Evolutionary conservation across 2,329 filamentous ascomycete species (phyloP).

Genomic region (Macroventuria anomochaeta): DNA sequence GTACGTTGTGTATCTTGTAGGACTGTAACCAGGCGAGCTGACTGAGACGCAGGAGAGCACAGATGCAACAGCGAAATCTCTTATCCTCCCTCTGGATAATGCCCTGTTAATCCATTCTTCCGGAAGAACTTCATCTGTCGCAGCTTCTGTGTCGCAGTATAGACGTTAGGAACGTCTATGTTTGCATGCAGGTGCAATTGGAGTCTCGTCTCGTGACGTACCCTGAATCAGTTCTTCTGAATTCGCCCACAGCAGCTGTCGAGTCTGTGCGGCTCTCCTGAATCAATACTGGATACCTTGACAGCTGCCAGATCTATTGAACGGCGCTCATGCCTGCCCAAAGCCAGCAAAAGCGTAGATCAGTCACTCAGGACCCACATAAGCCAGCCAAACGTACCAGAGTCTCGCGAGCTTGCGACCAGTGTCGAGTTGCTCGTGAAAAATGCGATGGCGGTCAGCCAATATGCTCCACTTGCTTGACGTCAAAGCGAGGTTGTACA

Average conservation of each 20-base stretch:
- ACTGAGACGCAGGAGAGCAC: constrained; percentile 7
- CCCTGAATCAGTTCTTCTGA: background rate
- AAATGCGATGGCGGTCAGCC: constrained; percentile 76
- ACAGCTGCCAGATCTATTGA: background rate
- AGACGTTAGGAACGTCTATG: constrained; percentile 4
- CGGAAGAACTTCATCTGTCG: constrained; percentile 8
- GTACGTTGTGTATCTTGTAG: background rate
- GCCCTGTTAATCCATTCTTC: constrained; percentile 5
- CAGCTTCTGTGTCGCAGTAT: background rate
- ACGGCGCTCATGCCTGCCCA: constrained; percentile 36
- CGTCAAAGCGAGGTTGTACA: constrained; percentile 69
- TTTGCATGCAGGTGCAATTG: constrained; percentile 5
- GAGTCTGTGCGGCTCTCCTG: background rate
- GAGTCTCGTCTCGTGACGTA: constrained; percentile 4
- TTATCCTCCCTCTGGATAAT: constrained; percentile 16
- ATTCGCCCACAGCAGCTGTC: background rate
- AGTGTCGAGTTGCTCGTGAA: constrained; percentile 70
- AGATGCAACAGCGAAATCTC: constrained; percentile 23
- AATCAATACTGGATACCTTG: background rate
- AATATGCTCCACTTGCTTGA: constrained; percentile 69
- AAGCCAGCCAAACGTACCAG: constrained; percentile 61
- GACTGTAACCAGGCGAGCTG: background rate
- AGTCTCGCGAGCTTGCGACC: constrained; percentile 73
- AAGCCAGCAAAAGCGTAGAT: constrained; percentile 35
- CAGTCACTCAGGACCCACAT: constrained; percentile 26